Conservation (phyloP, 495 filamentous ascomycete species). For the Margaritispora aquatica region DNA sequence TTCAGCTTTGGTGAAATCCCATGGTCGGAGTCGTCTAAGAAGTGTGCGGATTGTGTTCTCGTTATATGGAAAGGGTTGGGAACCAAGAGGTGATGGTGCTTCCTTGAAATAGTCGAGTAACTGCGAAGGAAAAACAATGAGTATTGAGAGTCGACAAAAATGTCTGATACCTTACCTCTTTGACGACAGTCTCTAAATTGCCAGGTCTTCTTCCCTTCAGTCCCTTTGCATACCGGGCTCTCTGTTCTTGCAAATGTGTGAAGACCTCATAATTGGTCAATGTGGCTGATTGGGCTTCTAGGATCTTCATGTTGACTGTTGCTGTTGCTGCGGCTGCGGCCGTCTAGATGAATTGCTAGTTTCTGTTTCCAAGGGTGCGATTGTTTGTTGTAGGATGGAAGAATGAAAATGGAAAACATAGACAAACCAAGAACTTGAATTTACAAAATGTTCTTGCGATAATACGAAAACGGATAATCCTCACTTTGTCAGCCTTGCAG, state of each 20-base stretch:
- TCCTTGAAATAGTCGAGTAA: slow-evolving; percentile 26
- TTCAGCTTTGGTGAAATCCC: slow-evolving; percentile 54
- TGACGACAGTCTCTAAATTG: slow-evolving; percentile 38
- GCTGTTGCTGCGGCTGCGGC: too few relatives aligned
- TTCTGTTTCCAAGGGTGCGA: too few relatives aligned
- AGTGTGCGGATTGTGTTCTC: slow-evolving; percentile 30
- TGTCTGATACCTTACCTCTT: slow-evolving; percentile 27
- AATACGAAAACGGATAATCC: not conserved
- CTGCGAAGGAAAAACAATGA: slow-evolving; percentile 7
- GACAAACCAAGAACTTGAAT: too few relatives aligned
- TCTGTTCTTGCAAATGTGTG: slow-evolving; percentile 40
- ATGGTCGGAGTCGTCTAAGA: slow-evolving; percentile 36
- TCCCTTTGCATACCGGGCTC: slow-evolving; percentile 13
- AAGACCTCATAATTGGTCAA: slow-evolving; percentile 64
- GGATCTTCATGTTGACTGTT: slow-evolving; percentile 37
- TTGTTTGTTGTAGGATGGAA: too few relatives aligned
- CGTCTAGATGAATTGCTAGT: too few relatives aligned
- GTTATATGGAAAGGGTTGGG: slow-evolving; percentile 21
- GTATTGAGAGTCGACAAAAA: not conserved
- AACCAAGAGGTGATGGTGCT: slow-evolving; percentile 25
- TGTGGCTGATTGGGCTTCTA: slow-evolving; percentile 55
- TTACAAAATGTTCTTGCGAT: not conserved
- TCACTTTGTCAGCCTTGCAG: not conserved
- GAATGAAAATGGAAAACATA: too few relatives aligned
- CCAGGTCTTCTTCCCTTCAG: slow-evolving; percentile 25